Conservation (phyloP, 176 grass and related monocot genomes). For the Ensete ventricosum region DNA sequence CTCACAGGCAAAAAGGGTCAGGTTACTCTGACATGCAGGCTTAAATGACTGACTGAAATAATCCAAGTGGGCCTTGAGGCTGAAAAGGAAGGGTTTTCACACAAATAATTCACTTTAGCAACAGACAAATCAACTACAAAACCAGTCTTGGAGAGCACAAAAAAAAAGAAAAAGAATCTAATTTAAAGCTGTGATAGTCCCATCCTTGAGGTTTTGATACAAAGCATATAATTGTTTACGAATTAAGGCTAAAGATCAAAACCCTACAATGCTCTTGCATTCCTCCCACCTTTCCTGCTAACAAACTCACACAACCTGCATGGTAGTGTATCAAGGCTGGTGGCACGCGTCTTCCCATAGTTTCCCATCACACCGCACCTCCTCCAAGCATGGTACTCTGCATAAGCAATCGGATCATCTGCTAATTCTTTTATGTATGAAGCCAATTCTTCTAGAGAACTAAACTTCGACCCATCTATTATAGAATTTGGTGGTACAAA, state of each 20-base stretch:
- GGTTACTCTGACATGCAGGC: too few relatives aligned
- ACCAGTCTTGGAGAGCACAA: too few relatives aligned
- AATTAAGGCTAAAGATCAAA: neutral
- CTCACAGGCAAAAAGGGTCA: too few relatives aligned
- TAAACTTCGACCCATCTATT: constrained; percentile 38
- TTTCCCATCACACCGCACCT: constrained; percentile 47
- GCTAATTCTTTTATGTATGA: constrained; percentile 33
- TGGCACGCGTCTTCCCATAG: constrained; percentile 28
- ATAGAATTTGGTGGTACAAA: constrained; percentile 44
- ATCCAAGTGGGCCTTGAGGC: too few relatives aligned
- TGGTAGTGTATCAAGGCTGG: constrained; percentile 47
- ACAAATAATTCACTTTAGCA: too few relatives aligned
- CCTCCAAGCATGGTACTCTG: constrained; percentile 59
- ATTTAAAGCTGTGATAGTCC: too few relatives aligned
- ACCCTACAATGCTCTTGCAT: constrained; percentile 13
- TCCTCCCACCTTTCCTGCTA: constrained; percentile 39
- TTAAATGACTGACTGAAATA: too few relatives aligned
- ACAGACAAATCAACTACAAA: too few relatives aligned
- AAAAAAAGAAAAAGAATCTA: too few relatives aligned
- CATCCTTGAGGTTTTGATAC: neutral
- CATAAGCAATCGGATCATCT: constrained; percentile 45
- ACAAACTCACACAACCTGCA: constrained; percentile 49
- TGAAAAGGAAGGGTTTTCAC: too few relatives aligned
- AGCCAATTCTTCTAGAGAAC: constrained; percentile 35
- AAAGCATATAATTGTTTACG: neutral